Percentiles rank a stretch among this genome's conserved stretches.
phyloP scores from a whole-genome alignment of 805 yeast genomes.

The Kregervanrija delftensis region DNA sequence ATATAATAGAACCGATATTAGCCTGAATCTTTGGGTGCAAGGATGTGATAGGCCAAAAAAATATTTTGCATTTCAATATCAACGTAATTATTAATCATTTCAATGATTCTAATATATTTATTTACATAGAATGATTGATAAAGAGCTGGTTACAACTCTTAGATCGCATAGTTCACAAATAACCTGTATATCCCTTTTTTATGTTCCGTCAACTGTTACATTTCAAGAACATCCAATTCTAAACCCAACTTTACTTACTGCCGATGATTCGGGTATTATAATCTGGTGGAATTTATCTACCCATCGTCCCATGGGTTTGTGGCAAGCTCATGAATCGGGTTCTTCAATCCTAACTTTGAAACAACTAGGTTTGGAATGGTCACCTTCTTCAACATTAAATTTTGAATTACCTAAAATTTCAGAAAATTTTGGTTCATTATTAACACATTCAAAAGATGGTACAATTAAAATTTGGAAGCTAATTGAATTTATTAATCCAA shows the following conservation, averaged over 20 bases:
- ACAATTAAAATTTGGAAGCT: constrained; percentile 40
- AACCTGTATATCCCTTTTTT: constrained; percentile 6
- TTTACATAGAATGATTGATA: constrained; percentile 17
- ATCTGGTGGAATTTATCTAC: constrained; percentile 59
- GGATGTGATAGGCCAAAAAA: too few relatives aligned
- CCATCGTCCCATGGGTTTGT: constrained; percentile 47
- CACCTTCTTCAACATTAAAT: too few relatives aligned
- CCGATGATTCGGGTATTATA: constrained; percentile 58
- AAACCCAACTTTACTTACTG: constrained; percentile 38
- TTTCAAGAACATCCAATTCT: constrained; percentile 16
- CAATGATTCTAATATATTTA: too few relatives aligned
- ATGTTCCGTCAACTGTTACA: constrained; percentile 6
- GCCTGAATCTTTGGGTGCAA: too few relatives aligned
- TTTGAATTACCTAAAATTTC: constrained; percentile 12
- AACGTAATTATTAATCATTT: too few relatives aligned
- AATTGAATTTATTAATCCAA: constrained; percentile 13
- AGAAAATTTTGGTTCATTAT: constrained; percentile 32
- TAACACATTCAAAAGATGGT: constrained; percentile 68
- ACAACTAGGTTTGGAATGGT: constrained; percentile 35
- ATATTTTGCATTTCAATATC: too few relatives aligned
- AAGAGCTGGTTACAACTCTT: constrained; percentile 21
- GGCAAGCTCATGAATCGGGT: constrained; percentile 52
- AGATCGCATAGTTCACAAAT: constrained; percentile 4
- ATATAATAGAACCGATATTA: too few relatives aligned
- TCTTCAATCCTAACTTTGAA: constrained; percentile 41